phyloP scores from a whole-genome alignment of 164 flowering plant species.

The Aristolochia californica region DNA sequence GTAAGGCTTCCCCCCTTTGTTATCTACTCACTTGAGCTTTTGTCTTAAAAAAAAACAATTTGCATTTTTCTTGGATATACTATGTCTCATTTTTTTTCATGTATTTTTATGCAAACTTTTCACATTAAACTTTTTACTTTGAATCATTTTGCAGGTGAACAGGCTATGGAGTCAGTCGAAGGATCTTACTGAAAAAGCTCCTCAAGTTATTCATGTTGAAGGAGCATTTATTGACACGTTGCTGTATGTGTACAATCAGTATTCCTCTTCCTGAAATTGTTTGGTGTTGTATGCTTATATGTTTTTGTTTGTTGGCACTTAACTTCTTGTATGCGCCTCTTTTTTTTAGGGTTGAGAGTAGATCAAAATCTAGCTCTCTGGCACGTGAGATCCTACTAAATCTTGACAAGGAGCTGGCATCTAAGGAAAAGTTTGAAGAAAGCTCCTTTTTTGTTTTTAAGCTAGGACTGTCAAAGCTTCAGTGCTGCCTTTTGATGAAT shows the following conservation, averaged over 20 bases:
- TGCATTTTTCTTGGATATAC: too few relatives aligned
- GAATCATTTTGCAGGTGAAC: conserved; percentile 37
- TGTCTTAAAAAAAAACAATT: too few relatives aligned
- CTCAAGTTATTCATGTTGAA: conserved; percentile 74
- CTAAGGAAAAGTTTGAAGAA: conserved; percentile 48
- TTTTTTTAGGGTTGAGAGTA: conserved; percentile 7
- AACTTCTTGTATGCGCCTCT: neutral
- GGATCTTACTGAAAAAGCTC: conserved; percentile 47
- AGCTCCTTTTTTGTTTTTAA: conserved; percentile 74
- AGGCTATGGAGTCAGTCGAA: conserved; percentile 41
- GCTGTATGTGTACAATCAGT: conserved; percentile 28
- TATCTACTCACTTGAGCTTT: too few relatives aligned
- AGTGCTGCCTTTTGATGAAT: conserved; percentile 81
- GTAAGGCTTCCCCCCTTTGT: too few relatives aligned
- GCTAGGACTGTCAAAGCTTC: conserved; percentile 61
- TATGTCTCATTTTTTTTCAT: too few relatives aligned
- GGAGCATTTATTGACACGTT: conserved; percentile 85
- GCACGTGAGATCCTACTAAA: conserved; percentile 76
- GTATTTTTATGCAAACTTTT: too few relatives aligned
- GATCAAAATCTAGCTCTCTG: conserved; percentile 60
- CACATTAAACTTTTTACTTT: too few relatives aligned
- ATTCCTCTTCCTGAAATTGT: neutral
- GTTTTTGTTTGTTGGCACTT: neutral
- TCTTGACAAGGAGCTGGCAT: conserved; percentile 55
- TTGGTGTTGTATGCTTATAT: neutral